Conservation (phyloP, 2,329 filamentous ascomycete genomes). For the Trichoderma simmonsii region DNA sequence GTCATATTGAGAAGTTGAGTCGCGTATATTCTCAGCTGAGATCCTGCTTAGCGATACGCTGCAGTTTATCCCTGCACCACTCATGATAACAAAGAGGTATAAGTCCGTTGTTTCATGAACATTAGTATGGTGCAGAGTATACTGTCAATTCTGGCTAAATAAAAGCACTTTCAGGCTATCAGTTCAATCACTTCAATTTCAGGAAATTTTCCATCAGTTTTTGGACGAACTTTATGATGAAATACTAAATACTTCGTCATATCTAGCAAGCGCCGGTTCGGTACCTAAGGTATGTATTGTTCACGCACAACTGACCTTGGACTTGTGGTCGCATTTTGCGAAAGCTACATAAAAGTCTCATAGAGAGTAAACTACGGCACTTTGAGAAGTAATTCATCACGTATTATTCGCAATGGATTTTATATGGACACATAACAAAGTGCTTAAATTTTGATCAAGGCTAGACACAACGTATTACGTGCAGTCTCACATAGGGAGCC, state of each 20-base stretch:
- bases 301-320: no score
- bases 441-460: background rate
- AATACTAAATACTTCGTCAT: background rate
- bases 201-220: background rate
- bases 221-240: rapidly evolving
- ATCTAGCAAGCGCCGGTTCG: no score
- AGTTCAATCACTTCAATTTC: background rate
- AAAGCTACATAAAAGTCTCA: background rate
- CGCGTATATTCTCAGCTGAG: background rate
- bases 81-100: background rate
- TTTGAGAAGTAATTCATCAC: background rate
- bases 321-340: background rate
- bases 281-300: no score
- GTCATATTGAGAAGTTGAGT: background rate
- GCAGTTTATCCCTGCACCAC: background rate
- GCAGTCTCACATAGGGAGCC: background rate
- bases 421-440: background rate
- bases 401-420: background rate
- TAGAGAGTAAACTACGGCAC: background rate
- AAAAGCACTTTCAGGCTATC: background rate
- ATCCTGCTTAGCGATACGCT: background rate
- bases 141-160: background rate
- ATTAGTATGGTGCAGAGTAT: background rate
- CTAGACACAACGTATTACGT: background rate
- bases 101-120: no score